Conservation (phyloP, 345 rosid species). For the Salix suchowensis region DNA sequence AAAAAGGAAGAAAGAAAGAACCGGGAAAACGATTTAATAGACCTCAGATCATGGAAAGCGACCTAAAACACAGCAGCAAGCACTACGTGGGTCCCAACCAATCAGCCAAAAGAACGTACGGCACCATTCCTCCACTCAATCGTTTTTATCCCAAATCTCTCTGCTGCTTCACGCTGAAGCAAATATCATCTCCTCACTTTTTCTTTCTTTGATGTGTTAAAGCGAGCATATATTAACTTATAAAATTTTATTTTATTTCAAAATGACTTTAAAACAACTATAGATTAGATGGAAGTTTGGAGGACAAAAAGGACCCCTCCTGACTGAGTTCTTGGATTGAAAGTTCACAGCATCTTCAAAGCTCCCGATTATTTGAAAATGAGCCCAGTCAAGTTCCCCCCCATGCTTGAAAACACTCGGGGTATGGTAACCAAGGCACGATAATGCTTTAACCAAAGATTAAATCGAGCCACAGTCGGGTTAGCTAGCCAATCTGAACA, state of each 20-base stretch:
- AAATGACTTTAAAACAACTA: too few relatives aligned
- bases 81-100: neutral
- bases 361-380: too few relatives aligned
- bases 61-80: neutral
- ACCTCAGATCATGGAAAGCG: neutral
- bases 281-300: too few relatives aligned
- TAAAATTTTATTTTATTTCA: too few relatives aligned
- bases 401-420: too few relatives aligned
- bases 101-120: neutral
- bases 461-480: neutral
- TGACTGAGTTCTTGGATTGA: too few relatives aligned
- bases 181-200: neutral
- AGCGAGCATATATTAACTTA: neutral
- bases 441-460: neutral
- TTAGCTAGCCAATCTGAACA: neutral
- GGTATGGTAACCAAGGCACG: too few relatives aligned
- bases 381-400: too few relatives aligned
- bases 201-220: neutral
- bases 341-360: too few relatives aligned
- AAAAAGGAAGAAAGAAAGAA: neutral
- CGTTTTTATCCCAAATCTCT: neutral
- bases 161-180: conserved; percentile 4
- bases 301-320: too few relatives aligned
- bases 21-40: neutral
- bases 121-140: neutral